Evolutionary conservation across 2,329 filamentous ascomycete genomes (phyloP).

Genomic region (Nemania abortiva): DNA sequence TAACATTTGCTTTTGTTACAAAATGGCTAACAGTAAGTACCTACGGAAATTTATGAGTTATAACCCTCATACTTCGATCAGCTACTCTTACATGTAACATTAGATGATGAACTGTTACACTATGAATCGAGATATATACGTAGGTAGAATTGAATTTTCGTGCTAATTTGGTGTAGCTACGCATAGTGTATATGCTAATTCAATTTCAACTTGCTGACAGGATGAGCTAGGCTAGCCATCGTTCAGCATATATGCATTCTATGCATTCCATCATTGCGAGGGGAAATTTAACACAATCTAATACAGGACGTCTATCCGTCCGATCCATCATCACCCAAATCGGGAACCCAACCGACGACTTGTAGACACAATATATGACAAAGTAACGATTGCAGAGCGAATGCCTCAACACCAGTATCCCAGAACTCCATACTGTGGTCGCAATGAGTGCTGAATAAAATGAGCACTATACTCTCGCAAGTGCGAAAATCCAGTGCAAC

Average conservation of each 20-base stretch:
- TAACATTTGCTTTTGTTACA: no score
- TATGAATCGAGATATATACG: no score
- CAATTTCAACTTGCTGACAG: background rate
- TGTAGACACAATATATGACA: background rate
- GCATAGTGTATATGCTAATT: background rate
- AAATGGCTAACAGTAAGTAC: no score
- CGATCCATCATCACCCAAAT: background rate
- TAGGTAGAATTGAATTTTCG: no score
- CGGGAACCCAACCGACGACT: background rate
- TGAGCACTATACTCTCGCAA: background rate
- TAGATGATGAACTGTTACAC: no score
- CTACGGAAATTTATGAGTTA: no score
- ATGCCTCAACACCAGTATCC: slow-evolving; percentile 20
- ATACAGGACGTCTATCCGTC: slow-evolving; percentile 20
- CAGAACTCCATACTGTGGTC: slow-evolving; percentile 30
- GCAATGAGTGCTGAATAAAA: slow-evolving; percentile 13
- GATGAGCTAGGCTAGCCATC: background rate
- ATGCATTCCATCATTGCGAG: background rate
- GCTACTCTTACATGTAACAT: no score
- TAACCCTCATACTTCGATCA: no score
- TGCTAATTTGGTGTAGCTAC: background rate
- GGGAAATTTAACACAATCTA: slow-evolving; percentile 7
- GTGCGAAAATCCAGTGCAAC: background rate
- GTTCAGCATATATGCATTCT: background rate
- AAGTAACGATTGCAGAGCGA: background rate